These are phyloP conservation scores for Cadophora malorum DNA, from an alignment of 2,329 filamentous ascomycete genomes.

Conservation along the genomic window DNA sequence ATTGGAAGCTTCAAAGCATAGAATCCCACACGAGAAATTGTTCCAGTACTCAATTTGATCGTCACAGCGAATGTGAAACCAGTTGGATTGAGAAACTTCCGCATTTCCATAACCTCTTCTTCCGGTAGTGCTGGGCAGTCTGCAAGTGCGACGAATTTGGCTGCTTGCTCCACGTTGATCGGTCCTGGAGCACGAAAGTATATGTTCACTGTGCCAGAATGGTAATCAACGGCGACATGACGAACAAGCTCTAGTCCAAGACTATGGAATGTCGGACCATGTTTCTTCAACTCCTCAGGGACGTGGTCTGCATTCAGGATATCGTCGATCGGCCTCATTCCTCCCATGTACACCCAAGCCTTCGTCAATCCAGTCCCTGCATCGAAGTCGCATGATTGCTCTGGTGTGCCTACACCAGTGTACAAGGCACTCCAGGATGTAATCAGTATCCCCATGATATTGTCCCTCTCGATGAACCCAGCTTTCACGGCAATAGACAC, in stretches of 20 bases:
- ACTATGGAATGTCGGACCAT: conserved; percentile 2
- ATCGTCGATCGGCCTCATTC: conserved; percentile 11
- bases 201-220: conserved; percentile 5
- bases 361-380: conserved; percentile 4
- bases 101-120: conserved; percentile 7
- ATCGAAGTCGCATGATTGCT: conserved; percentile 5
- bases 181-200: conserved; percentile 13
- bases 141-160: conserved; percentile 11
- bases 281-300: conserved; percentile 1
- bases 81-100: conserved; percentile 11
- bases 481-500: background rate
- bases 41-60: conserved; percentile 6
- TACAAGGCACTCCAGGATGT: conserved; percentile 10
- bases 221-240: conserved; percentile 13
- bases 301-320: conserved; percentile 14
- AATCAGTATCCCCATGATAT: conserved; percentile 5
- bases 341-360: conserved; percentile 7
- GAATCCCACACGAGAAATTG: conserved; percentile 9
- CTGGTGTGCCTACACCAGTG: background rate
- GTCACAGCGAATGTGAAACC: conserved; percentile 15
- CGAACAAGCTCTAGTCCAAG: conserved; percentile 15
- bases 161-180: conserved; percentile 2
- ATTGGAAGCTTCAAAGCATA: conserved; percentile 16
- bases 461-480: conserved; percentile 1
- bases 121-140: background rate